These are phyloP conservation scores for Melastoma candidum DNA, from an alignment of 441 rosid genomes.

Conservation along the genomic window DNA sequence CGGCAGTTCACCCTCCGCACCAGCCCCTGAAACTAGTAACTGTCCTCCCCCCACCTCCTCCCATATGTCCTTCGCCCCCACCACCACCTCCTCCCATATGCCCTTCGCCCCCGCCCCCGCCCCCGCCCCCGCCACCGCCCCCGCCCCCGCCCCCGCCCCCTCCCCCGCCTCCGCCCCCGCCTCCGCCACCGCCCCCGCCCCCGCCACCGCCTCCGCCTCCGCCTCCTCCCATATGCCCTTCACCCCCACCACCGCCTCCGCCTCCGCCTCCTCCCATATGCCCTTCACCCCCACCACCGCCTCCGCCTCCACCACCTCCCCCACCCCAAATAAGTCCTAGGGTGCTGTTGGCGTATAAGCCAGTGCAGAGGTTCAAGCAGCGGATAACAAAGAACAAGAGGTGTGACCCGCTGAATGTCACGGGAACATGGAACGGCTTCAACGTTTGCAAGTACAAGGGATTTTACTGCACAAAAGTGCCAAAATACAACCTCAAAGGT, in stretches of 20 bases:
- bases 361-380: neutral
- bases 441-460: neutral
- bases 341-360: neutral
- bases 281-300: too few relatives aligned
- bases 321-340: neutral
- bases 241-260: fast-evolving
- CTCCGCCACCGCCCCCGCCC: fast-evolving
- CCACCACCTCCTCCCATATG: neutral
- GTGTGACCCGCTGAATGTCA: neutral
- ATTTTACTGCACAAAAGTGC: neutral
- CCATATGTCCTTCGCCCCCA: fast-evolving
- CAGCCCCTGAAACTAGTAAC: neutral
- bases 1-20: neutral
- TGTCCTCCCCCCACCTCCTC: conserved; percentile 6
- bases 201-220: too few relatives aligned
- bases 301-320: too few relatives aligned
- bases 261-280: too few relatives aligned
- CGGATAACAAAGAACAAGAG: neutral
- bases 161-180: neutral
- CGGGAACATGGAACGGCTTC: neutral
- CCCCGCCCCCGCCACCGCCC: neutral
- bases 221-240: too few relatives aligned
- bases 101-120: fast-evolving
- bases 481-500: fast-evolving
- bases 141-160: neutral